Base-by-base conservation (phyloP, 345 rosid species). In the Aquilaria malaccensis region DNA sequence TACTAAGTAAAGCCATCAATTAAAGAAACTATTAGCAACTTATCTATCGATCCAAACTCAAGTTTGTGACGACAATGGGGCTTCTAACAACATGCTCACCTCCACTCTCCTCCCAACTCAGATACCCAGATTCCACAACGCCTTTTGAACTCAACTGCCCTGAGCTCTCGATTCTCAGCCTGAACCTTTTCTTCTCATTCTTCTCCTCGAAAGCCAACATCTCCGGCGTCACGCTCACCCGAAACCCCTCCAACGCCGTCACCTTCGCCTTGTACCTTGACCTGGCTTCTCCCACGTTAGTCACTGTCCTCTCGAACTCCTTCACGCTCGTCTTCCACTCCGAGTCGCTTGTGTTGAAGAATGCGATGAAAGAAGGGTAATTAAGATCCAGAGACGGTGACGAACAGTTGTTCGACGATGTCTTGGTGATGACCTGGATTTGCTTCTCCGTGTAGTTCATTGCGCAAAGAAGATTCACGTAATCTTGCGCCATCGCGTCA, bases 341-440 rank as follows among this genome's bases (percentile, higher is more conserved):
- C 0, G 69, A 56, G n/a, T 13, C 31, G 3, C 64, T 60, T 2
- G 37, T 62, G 0, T 51, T 62, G 56, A 70, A 80, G 45, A 64
- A 72, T 11, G 78, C 84, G 1, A 86, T 78, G 51, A 86, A 83
- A 33, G 91, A 80, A 55, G 85, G 87, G 66, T 82, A 85, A 61
- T 85, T 85, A 4, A 82, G 73, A 66, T 82, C 87, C 33, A 59
- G 45, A 12, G 86, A 72, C 2, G 79, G 74, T 13, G 46, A 54
- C 2, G 82, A 74, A 51, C 87, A 82, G 37, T 78, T 61, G 33
- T 55, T 55, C 2, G 73, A 45, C 33, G 80, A 61, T 52, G 86
- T 74, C 33, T 55, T 61, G 13, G 93, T 81, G 70, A 81, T 73
- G 33, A 52, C 62, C 50, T 76, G 60, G 50, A 86, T 83, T 72